Evolutionary conservation across 345 rosid genomes (phyloP), one percentile per base, ranked within the genome.

Genomic region (Brassica juncea): DNA sequence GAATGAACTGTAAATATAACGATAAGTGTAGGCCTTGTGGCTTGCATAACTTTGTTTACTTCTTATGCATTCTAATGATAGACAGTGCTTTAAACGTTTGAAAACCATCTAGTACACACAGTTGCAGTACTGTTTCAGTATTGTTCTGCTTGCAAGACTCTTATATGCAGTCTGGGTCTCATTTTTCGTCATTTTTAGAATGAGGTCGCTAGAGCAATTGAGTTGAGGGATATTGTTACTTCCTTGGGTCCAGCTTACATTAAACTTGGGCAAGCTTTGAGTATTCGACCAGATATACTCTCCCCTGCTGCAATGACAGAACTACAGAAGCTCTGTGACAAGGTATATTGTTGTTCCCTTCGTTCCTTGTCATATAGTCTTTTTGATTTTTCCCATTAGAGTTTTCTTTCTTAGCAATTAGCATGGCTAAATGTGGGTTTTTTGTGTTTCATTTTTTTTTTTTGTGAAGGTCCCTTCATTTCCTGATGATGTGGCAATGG

Each of bases 201-300:
- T 86, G 97, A 94, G 86, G 97, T 94, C 76, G 79, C 97, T 52
- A 91, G 99, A 78, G 99, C 99, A 65, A 94, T 92, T 80, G 99
- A 94, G 81, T 63, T 94, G 75, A 90, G 99, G 89, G 99, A 94
- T 42, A 94, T 94, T 61, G 97, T 94, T 16, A 94, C 99, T 70
- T 92, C 99, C 11, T 84, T 94, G 92, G 99, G 99, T 81, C 99
- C 99, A 81, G 97, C 99, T 6, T 94, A 92, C 74, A 89, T 94
- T 68, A 94, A 94, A 82, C 97, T 94, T 78, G 99, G 99, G 78
- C 99, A 94, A 82, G 99, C 99, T 79, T 84, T 94, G 82, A 94
- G 99, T 82, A 94, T 94, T 80, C 94, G 99, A 34, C 99, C 97
- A 5, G 99, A 94, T 84, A 92, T 94, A 64, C 79, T 94, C 83